These are phyloP conservation scores for Clarkia xantiana DNA, from an alignment of 345 rosid species.

Conservation along the genomic window DNA sequence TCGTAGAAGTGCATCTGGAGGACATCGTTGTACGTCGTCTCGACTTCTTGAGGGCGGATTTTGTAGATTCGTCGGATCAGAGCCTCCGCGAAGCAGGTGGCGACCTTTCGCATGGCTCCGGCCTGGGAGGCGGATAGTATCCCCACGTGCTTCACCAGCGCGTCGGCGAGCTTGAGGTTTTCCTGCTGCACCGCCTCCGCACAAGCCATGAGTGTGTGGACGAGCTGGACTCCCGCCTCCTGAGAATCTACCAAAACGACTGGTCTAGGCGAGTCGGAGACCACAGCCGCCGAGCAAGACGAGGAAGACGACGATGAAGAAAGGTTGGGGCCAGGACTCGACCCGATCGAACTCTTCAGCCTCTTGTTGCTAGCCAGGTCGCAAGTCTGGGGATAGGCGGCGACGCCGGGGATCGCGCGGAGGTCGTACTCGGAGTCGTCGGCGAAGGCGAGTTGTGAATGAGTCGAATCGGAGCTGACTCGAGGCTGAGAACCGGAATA, in stretches of 20 bases:
- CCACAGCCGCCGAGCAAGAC: background rate
- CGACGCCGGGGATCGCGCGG: constrained; percentile 71
- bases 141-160: constrained; percentile 64
- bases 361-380: constrained; percentile 21
- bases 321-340: constrained; percentile 6
- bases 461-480: constrained; percentile 1
- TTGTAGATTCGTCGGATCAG: constrained; percentile 63
- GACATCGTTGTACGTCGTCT: constrained; percentile 30
- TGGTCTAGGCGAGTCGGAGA: constrained; percentile 35
- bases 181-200: constrained; percentile 73
- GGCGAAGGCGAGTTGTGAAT: constrained; percentile 7
- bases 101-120: constrained; percentile 95
- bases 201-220: constrained; percentile 70
- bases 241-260: constrained; percentile 71
- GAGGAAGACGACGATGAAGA: constrained; percentile 13
- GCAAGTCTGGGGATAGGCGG: constrained; percentile 28
- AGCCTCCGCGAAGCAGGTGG: constrained; percentile 76
- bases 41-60: constrained; percentile 39
- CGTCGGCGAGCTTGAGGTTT: constrained; percentile 50
- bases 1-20: constrained; percentile 84
- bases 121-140: constrained; percentile 55
- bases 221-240: constrained; percentile 76
- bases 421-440: constrained; percentile 62
- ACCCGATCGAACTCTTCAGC: constrained; percentile 13
- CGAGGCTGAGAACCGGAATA: constrained; percentile 2